Conservation (phyloP, 371 early-diverging fungal genomes). For the Cokeromyces recurvatus region DNA sequence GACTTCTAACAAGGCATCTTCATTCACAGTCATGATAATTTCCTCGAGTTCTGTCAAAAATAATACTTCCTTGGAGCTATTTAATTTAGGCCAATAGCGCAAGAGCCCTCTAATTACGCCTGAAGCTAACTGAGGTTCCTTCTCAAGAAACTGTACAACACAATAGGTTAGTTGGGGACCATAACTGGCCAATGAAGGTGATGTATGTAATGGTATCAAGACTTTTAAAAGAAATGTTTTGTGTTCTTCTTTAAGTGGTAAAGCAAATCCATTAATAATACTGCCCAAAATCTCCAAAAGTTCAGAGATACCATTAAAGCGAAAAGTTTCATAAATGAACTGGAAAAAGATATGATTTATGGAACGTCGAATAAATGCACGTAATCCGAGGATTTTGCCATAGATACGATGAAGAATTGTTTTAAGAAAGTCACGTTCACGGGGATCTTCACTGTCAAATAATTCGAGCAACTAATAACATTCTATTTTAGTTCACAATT, state of each 20-base stretch:
- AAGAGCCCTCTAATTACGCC: slow-evolving; percentile 87
- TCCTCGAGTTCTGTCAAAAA: slow-evolving; percentile 96
- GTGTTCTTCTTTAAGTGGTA: slow-evolving; percentile 97
- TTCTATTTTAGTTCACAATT: slow-evolving; percentile 16
- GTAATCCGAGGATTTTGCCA: slow-evolving; percentile 93
- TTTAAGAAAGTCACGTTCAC: slow-evolving; percentile 96
- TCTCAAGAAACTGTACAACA: slow-evolving; percentile 96
- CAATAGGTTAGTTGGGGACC: slow-evolving; percentile 97
- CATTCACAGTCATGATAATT: slow-evolving; percentile 83
- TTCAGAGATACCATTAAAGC: slow-evolving; percentile 96
- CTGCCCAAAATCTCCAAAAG: slow-evolving; percentile 94
- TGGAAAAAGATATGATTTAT: slow-evolving; percentile 97
- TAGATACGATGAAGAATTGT: slow-evolving; percentile 97
- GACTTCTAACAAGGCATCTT: slow-evolving; percentile 82
- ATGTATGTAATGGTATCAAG: slow-evolving; percentile 94
- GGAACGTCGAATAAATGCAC: slow-evolving; percentile 93
- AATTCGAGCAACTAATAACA: slow-evolving; percentile 76
- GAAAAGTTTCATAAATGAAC: slow-evolving; percentile 93
- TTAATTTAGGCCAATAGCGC: slow-evolving; percentile 97
- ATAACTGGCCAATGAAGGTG: slow-evolving; percentile 83
- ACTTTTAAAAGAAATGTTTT: slow-evolving; percentile 89
- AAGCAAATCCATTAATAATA: slow-evolving; percentile 98
- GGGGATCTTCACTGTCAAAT: slow-evolving; percentile 97
- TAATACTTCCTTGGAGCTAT: slow-evolving; percentile 97
- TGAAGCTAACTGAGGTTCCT: slow-evolving; percentile 88